Evolutionary conservation across 306 rosid genomes (phyloP), one percentile per base, ranked within the genome.

Genomic region (Spatholobus suberectus): DNA sequence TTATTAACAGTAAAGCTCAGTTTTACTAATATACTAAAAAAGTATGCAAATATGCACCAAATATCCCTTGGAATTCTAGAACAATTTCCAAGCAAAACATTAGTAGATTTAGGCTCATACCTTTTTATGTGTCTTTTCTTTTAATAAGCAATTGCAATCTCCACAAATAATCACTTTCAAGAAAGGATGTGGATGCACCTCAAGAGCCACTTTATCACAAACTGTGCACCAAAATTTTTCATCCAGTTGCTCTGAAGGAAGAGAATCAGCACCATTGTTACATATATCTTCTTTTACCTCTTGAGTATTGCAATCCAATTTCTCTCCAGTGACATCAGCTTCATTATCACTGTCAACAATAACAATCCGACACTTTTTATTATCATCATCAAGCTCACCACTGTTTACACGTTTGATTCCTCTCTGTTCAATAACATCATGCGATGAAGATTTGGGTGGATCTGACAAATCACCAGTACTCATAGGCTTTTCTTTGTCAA

Each of bases 81-180:
- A 65, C 32, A 46, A 41, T 26, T 67, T 51, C 15, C 47, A 77
- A 21, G 26, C 14, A 57, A 86, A 85, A 71, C 15, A 80, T 54
- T 55, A 40, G 70, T 75, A 74, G 75, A 66, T 75, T 18, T 44
- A 63, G 47, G 29, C 71, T 18, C 84, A 44, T 87, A 92, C 95
- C 95, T 88, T 84, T 46, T 27, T 26, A 12, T 58, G 71, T 86
- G 80, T 79, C 89, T 83, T 94, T 76, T 87, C 89, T 70, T 87
- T 89, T 83, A 88, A 68, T 38, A 83, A 79, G 73, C 71, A 75
- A 65, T 82, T 86, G 91, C 98, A 94, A 79, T 90, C 95, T 75
- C 83, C 81, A 87, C 98, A 94, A 75, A 88, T 75, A 74, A 90
- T 92, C 72, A 94, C 98, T 78, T 87, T 81, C 80, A 94, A 86